Percentiles rank a stretch among this genome's conserved stretches.
Evolutionary conservation across 331 rosid genomes (phyloP).

Genomic region (Malus hybrid): DNA sequence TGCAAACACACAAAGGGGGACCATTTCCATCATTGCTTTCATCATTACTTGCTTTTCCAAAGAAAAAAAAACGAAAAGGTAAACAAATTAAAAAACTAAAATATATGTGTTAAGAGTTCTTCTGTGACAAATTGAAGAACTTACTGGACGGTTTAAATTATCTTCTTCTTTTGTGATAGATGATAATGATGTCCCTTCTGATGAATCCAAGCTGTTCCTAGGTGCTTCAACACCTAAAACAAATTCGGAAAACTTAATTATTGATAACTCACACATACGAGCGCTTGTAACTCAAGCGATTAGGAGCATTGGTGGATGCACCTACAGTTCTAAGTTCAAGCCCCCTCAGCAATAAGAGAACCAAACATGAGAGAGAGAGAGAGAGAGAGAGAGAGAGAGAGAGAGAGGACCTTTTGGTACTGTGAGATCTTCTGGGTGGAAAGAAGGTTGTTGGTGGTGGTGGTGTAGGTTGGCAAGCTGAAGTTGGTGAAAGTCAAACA

Average conservation of each 20-base stretch:
- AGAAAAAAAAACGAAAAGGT: not conserved
- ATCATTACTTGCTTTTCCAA: conserved; percentile 20
- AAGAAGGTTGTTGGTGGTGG: conserved; percentile 18
- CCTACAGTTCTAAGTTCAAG: too few species aligned
- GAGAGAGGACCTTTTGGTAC: conserved; percentile 31
- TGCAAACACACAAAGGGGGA: not conserved
- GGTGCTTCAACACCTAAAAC: conserved; percentile 68
- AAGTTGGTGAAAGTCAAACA: conserved; percentile 59
- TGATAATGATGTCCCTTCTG: conserved; percentile 34
- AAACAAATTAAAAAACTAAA: not conserved
- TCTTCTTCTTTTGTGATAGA: conserved; percentile 38
- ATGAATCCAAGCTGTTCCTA: conserved; percentile 65
- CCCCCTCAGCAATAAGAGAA: too few species aligned
- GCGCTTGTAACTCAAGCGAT: too few species aligned
- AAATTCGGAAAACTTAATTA: not conserved
- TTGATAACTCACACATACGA: too few species aligned
- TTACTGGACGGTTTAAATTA: conserved; percentile 55
- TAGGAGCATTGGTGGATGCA: too few species aligned
- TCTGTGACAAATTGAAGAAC: not conserved
- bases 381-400: not conserved
- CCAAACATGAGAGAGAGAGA: not conserved
- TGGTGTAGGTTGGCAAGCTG: conserved; percentile 30
- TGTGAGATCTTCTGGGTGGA: conserved; percentile 16
- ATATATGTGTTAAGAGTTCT: not conserved
- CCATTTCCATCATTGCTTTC: not conserved